phyloP scores from a whole-genome alignment of 225 moss, liverwort and hornwort genomes.

The Pseudisothecium myosuroides region DNA sequence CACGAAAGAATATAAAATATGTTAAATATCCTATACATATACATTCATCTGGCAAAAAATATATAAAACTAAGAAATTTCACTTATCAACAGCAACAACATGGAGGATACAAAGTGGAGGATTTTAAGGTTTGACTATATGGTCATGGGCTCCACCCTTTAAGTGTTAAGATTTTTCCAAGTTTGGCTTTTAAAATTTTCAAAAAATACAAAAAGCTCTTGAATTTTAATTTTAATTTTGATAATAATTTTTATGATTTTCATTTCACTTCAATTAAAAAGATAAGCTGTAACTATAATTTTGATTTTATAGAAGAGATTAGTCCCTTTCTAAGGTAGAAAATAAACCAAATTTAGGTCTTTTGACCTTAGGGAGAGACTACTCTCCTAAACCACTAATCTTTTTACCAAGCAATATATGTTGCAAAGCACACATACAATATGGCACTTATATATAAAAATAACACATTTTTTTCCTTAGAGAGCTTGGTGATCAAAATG shows the following conservation, averaged over 20 bases:
- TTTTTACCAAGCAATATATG: neutral
- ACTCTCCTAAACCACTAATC: neutral
- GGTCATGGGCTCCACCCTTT: accelerated
- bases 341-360: accelerated
- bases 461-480: accelerated
- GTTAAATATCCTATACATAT: neutral
- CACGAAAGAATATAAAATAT: neutral
- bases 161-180: neutral
- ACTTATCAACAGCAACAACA: accelerated
- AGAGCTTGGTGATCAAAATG: neutral
- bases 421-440: neutral
- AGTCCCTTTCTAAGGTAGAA: neutral
- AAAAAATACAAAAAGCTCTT: neutral
- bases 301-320: neutral
- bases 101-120: neutral
- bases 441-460: too few species aligned
- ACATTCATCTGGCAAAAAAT: too few species aligned
- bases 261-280: too few species aligned
- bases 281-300: accelerated
- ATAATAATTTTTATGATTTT: neutral
- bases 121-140: neutral
- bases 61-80: neutral
- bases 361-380: neutral
- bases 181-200: neutral
- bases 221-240: neutral